Evolutionary conservation across 2,329 filamentous ascomycete genomes (phyloP), one percentile per base, ranked within the genome.

Genomic region (Alternaria triticina): DNA sequence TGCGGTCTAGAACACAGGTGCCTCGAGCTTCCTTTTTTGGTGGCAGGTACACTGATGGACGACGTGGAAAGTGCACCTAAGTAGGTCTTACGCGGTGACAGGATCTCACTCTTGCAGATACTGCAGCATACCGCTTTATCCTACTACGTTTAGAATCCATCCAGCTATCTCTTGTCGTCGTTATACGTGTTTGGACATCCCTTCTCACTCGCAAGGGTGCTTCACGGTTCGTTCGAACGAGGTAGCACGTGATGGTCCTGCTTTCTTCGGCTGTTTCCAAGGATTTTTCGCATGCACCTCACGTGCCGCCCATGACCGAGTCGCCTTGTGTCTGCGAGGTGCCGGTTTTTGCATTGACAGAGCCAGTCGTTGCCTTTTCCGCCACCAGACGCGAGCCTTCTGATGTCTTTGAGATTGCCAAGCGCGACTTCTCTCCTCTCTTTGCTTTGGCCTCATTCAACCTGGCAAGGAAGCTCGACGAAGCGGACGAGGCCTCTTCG

Each of bases 371-470:
- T 5, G 30, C 59, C 33, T 61, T 54, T 33, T 62, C 54, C 15
- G 62, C 61, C 1, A 72, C 61, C 12, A 75, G 54, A 27, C 61
- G 71, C n/a, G 67, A 47, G 3, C 68, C 71, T 6, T 64, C 55
- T 6, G 61, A n/a, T 7, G 66, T 67, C 12, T 65, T 67, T 10
- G 62, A 57, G 6, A 75, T 30, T 8, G 46, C 65, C 27, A 77
- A 60, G 23, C 65, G 67, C 20, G 70, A 69, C 28, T 62, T 68
- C 36, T 83, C 82, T 40, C 82, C 82, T 59, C 79, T 77, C 59
- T 76, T 77, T 5, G 74, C 75, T 64, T 84, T 84, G 28, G 79
- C 77, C 15, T 77, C 73, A 22, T 82, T 81, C 15, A 83, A 61
- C 20, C 70, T 74, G 50, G 79, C 76, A 2, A 84, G 71, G 63